Evolutionary conservation across 1,284 basidiomycete species (phyloP), one percentile per base, ranked within the genome.

Genomic region (Ustilago lituana): DNA sequence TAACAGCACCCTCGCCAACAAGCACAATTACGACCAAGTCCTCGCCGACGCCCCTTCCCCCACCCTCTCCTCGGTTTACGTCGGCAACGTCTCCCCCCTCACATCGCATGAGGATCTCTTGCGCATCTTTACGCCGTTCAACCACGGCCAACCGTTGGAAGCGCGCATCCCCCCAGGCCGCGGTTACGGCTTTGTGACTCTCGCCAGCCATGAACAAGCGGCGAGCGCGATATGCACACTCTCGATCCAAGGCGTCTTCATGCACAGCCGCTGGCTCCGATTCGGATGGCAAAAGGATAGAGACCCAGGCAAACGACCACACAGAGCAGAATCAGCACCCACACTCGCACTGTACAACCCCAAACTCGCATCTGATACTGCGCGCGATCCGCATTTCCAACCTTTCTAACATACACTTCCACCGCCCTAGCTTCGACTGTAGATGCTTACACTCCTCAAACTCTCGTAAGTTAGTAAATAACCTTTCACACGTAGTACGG

Each of bases 181-280:
- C 62, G 95, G 95, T 27, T 98, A 98, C 82, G 95, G 95, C 0
- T 98, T 98, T 81, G 93, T 98, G 82, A 98, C 97, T 85, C 87
- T 98, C 56, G 94, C 97, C 84, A 93, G 92, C 40, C 95, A 98
- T 83, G 93, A 96, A 82, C 93, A 96, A 80, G 95, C 95, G 48
- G 94, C 95, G 11, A 90, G 93, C 88, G 95, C 95, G 24, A 98
- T 98, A 78, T 90, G 94, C 65, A 91, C 95, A 79, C 85, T 98
- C 51, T 46, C 41, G 35, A 58, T 48, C 31, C 92, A 94, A 83
- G 94, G 94, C 52, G 91, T 93, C 83, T 91, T 93, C 86, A 91
- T 98, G 26, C 95, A 98, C 77, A 94, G 94, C 46, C 86, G 95
- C 38, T 93, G 93, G 12, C 91, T 98, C 86, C 95, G 96, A 84